These are phyloP conservation scores for Lentinula sp. DNA, from an alignment of 768 basidiomycete genomes.

Conservation along the genomic window DNA sequence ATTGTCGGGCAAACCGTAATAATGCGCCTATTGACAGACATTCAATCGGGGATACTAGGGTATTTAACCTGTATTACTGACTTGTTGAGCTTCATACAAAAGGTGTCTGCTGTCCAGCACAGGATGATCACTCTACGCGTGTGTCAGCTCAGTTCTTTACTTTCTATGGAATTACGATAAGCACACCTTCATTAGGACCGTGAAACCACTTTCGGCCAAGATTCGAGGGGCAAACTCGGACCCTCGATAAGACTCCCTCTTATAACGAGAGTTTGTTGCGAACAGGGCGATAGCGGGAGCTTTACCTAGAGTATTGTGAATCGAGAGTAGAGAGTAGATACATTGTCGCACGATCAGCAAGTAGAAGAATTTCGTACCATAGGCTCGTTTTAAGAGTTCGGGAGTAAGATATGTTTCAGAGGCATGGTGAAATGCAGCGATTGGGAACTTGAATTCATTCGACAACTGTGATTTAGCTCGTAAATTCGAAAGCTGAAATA, in stretches of 20 bases:
- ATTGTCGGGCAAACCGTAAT: constrained; percentile 48
- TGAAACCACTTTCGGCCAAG: constrained; percentile 44
- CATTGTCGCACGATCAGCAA: too few relatives aligned
- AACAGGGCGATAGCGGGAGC: constrained; percentile 55
- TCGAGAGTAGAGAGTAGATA: background rate
- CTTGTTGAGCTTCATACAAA: constrained; percentile 56
- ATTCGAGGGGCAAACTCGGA: constrained; percentile 47
- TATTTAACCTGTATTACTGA: background rate
- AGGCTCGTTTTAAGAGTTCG: constrained; percentile 47
- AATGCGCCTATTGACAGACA: constrained; percentile 32
- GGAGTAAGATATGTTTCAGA: constrained; percentile 60
- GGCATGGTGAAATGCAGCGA: constrained; percentile 55
- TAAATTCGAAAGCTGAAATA: background rate
- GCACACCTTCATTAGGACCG: constrained; percentile 49
- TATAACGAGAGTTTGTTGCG: constrained; percentile 32
- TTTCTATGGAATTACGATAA: background rate
- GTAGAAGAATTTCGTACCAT: constrained; percentile 18
- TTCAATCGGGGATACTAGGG: background rate
- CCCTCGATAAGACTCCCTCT: constrained; percentile 59
- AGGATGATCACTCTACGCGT: constrained; percentile 35
- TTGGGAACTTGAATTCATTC: constrained; percentile 29
- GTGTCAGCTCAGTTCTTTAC: background rate
- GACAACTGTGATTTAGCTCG: constrained; percentile 17
- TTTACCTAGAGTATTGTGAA: constrained; percentile 24
- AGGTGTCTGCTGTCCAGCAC: constrained; percentile 48